A percentile compares a stretch with the other conserved stretches of the same genome.
Evolutionary conservation across 2,329 filamentous ascomycete species (phyloP).

Genomic region (Gaeumannomyces sp.): DNA sequence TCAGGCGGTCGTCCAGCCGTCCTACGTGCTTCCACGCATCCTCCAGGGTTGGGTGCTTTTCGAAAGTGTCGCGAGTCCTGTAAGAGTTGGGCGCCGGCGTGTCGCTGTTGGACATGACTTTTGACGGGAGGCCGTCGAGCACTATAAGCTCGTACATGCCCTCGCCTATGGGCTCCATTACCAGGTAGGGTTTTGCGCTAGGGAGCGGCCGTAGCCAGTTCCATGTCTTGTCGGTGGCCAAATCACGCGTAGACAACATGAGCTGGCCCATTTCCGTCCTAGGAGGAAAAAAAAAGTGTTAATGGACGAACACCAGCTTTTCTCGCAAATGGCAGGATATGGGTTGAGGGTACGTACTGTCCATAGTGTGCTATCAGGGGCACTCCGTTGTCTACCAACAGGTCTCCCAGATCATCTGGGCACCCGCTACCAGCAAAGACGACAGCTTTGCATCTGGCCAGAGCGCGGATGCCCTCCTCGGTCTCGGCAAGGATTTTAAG

Average conservation of each 20-base stretch:
- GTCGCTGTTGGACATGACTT: slow-evolving; percentile 20
- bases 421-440: slow-evolving; percentile 41
- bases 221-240: slow-evolving; percentile 48
- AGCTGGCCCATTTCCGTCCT: slow-evolving; percentile 54
- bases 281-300: background rate
- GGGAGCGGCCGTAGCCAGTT: slow-evolving; percentile 49
- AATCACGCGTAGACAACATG: slow-evolving; percentile 51
- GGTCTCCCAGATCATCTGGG: slow-evolving; percentile 52
- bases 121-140: slow-evolving; percentile 31
- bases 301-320: background rate
- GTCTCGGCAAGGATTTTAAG: slow-evolving; percentile 57
- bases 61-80: slow-evolving; percentile 8
- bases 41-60: slow-evolving; percentile 25
- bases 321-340: background rate
- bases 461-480: slow-evolving; percentile 41
- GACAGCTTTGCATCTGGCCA: slow-evolving; percentile 23
- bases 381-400: slow-evolving; percentile 44
- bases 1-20: slow-evolving; percentile 31
- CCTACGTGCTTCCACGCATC: slow-evolving; percentile 31
- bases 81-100: slow-evolving; percentile 7
- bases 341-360: slow-evolving; percentile 31
- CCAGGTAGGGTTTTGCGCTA: slow-evolving; percentile 30
- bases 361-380: slow-evolving; percentile 52
- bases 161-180: slow-evolving; percentile 26
- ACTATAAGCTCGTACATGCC: slow-evolving; percentile 31